phyloP scores from a whole-genome alignment of 2,329 filamentous ascomycete species.

The Raffaelea albimanens region DNA sequence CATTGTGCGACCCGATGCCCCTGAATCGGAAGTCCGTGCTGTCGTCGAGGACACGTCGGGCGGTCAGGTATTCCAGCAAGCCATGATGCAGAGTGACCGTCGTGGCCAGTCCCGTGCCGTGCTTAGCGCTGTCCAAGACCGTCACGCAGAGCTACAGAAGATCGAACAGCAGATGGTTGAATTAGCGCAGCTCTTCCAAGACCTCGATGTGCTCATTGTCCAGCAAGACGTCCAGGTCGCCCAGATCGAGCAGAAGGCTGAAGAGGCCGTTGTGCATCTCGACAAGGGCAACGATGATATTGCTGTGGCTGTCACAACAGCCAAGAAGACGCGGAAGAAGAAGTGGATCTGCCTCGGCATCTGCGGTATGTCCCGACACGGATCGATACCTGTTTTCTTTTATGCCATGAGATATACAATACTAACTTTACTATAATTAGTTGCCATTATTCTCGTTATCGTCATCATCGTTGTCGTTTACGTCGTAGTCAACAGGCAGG shows the following conservation, averaged over 20 bases:
- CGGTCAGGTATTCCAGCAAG: slow-evolving; percentile 79
- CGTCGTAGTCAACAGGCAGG: slow-evolving; percentile 30
- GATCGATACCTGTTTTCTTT: not conserved
- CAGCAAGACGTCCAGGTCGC: slow-evolving; percentile 75
- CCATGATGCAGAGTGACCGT: slow-evolving; percentile 71
- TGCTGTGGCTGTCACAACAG: slow-evolving; percentile 70
- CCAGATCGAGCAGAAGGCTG: slow-evolving; percentile 77
- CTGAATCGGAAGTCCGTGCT: slow-evolving; percentile 65
- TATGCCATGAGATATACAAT: too few relatives aligned
- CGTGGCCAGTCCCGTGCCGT: slow-evolving; percentile 73
- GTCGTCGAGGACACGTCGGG: slow-evolving; percentile 65
- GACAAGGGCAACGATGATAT: slow-evolving; percentile 80
- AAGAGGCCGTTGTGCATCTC: slow-evolving; percentile 77
- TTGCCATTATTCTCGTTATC: slow-evolving; percentile 43
- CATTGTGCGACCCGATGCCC: slow-evolving; percentile 76
- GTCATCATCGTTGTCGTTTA: slow-evolving; percentile 42
- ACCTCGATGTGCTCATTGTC: slow-evolving; percentile 76
- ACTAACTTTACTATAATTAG: slow-evolving; percentile 18
- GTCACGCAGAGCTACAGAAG: slow-evolving; percentile 81
- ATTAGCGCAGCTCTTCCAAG: slow-evolving; percentile 77
- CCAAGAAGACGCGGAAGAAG: slow-evolving; percentile 73
- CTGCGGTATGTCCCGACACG: slow-evolving; percentile 37
- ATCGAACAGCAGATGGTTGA: slow-evolving; percentile 87
- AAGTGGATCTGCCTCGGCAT: slow-evolving; percentile 95
- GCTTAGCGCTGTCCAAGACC: slow-evolving; percentile 68